Base-by-base conservation (phyloP, 176 grass and related monocot species). In the Juncus effusus region DNA sequence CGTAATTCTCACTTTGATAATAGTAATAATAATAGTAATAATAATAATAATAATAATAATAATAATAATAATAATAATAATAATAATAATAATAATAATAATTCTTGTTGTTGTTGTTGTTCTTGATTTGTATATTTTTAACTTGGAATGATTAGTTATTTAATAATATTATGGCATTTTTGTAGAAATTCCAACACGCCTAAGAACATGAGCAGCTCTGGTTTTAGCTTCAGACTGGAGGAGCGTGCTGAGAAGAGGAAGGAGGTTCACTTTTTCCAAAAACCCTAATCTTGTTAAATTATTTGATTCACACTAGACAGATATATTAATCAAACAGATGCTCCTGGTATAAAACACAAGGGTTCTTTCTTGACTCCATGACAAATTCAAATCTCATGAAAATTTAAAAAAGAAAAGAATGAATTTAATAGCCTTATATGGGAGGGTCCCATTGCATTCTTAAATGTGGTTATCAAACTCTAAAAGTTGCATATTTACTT, bases 241-340 rank as follows among this genome's bases (percentile, higher is more conserved):
- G 74, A 97, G 28, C 93, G 93, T 66, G 93, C 93, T 80, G 88
- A 97, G 80, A 97, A 97, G 69, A 76, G 88, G 12, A 97, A 92
- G 73, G 93, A 97, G 93, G 93, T 97, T 6, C 5, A 6, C 54
- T 36, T 13, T 59, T 71, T 63, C 52, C 15, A 4, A 6, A 47
- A 47, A 47, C 44, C 44, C 44, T 47, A 14, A n/a, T 28, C 13
- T 45, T 71, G 35, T 4, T 42, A 19, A 41, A 45, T 8, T 7
- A 11, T 44, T 59, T 59, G 19, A 44, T 38, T 16, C 38, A 60
- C 44, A 59, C 51, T 28, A 28, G 19, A 28, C 19, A 28, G 19
- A 28, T 28, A 28, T 28, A 28, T 28, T 28, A 28, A 28, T 28
- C 19, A 28, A 28, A 28, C 19, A 28, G 19, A 28, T 28, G 19